A percentile compares a stretch with the other conserved stretches of the same genome.
Conservation (phyloP, 163 green algal species). For the Smithsoniella earleae region DNA sequence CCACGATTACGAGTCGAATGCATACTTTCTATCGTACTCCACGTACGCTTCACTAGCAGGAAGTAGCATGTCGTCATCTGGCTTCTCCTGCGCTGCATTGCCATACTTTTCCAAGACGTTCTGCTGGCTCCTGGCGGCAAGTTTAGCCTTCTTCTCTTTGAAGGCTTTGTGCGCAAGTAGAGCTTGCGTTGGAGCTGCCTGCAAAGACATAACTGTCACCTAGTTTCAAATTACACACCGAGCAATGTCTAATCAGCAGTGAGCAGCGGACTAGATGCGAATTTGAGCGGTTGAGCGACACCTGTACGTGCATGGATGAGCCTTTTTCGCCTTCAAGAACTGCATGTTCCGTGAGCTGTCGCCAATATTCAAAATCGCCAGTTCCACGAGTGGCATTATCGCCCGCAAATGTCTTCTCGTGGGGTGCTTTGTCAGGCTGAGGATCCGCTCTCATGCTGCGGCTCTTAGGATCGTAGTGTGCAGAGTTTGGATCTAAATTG, state of each 20-base stretch:
- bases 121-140: constrained; percentile 51
- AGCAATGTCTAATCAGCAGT: too few species aligned
- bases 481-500: constrained; percentile 89
- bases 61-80: constrained; percentile 60
- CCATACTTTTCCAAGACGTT: constrained; percentile 82
- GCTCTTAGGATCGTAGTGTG: constrained; percentile 98
- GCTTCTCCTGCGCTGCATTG: constrained; percentile 50
- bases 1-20: too few species aligned
- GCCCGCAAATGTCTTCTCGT: constrained; percentile 76
- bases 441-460: constrained; percentile 96
- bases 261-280: too few species aligned
- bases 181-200: constrained; percentile 35
- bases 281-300: too few species aligned
- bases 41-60: constrained; percentile 85
- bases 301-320: constrained; percentile 75
- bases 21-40: constrained; percentile 77
- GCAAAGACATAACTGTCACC: constrained; percentile 42
- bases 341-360: constrained; percentile 77
- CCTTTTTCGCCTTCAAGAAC: constrained; percentile 72
- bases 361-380: constrained; percentile 72
- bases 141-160: constrained; percentile 81
- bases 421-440: constrained; percentile 66
- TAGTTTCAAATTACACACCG: too few species aligned
- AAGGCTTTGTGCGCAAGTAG: constrained; percentile 46
- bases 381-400: constrained; percentile 62